Evolutionary conservation across 805 yeast species (phyloP).

Genomic region (Komagataella pastoris): DNA sequence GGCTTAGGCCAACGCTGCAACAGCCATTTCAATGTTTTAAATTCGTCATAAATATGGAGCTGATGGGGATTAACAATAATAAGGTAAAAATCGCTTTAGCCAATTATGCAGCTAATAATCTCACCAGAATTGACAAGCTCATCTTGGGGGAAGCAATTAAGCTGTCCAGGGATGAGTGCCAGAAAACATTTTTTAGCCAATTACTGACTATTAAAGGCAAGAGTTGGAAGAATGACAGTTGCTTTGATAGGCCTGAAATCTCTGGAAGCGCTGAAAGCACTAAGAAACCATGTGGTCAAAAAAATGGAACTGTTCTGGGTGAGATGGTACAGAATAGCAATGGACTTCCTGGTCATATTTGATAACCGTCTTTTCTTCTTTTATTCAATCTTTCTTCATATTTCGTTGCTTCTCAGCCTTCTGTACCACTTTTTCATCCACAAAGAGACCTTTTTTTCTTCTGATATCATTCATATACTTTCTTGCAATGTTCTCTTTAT

Average conservation of each 20-base stretch:
- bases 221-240: background rate
- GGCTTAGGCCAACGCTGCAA: slow-evolving; percentile 11
- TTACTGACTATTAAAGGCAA: background rate
- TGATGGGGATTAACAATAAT: slow-evolving; percentile 5
- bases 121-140: background rate
- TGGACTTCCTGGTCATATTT: background rate
- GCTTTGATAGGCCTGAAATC: background rate
- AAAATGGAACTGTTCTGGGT: background rate
- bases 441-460: slow-evolving; percentile 76
- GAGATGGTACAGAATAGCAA: background rate
- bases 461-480: slow-evolving; percentile 74
- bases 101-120: background rate
- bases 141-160: background rate
- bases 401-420: slow-evolving; percentile 94
- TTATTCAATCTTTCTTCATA: slow-evolving; percentile 45
- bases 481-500: slow-evolving; percentile 82
- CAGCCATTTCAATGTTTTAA: slow-evolving; percentile 10
- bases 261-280: background rate
- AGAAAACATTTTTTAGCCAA: background rate
- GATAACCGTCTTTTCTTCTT: background rate
- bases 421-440: slow-evolving; percentile 81
- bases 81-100: background rate
- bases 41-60: slow-evolving; percentile 3
- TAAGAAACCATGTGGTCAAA: background rate
- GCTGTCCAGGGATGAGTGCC: background rate